phyloP scores from a whole-genome alignment of 148 eudicot genomes.

The Beta vulgaris region DNA sequence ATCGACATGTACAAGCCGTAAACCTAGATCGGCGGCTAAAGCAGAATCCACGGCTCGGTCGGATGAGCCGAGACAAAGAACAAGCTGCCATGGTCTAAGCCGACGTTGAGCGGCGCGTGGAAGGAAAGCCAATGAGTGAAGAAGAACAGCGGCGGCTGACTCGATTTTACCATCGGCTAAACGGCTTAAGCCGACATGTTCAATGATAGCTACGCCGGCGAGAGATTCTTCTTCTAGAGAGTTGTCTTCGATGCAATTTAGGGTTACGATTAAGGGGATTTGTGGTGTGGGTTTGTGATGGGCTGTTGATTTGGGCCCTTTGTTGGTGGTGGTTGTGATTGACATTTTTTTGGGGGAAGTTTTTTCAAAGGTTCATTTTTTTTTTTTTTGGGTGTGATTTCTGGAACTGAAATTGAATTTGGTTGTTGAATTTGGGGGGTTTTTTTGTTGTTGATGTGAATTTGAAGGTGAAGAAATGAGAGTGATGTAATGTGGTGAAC shows the following conservation, averaged over 20 bases:
- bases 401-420: background rate
- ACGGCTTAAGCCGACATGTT: constrained; percentile 72
- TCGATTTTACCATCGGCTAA: constrained; percentile 74
- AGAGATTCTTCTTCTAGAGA: constrained; percentile 64
- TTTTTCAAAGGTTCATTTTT: background rate
- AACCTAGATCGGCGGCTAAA: constrained; percentile 82
- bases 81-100: constrained; percentile 81
- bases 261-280: constrained; percentile 71
- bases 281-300: constrained; percentile 33
- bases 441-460: background rate
- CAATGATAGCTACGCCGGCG: constrained; percentile 63
- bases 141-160: constrained; percentile 75
- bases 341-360: constrained; percentile 8
- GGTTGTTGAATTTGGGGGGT: background rate
- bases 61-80: constrained; percentile 91
- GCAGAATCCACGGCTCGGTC: constrained; percentile 87
- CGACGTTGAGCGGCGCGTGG: constrained; percentile 99
- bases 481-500: no score
- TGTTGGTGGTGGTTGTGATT: background rate
- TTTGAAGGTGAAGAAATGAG: background rate
- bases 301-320: constrained; percentile 26
- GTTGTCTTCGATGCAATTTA: constrained; percentile 87
- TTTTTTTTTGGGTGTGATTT: background rate
- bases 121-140: constrained; percentile 91
- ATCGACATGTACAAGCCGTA: constrained; percentile 78